These are phyloP conservation scores for Monosporozyma solicola DNA, from an alignment of 805 yeast genomes.

Conservation along the genomic window DNA sequence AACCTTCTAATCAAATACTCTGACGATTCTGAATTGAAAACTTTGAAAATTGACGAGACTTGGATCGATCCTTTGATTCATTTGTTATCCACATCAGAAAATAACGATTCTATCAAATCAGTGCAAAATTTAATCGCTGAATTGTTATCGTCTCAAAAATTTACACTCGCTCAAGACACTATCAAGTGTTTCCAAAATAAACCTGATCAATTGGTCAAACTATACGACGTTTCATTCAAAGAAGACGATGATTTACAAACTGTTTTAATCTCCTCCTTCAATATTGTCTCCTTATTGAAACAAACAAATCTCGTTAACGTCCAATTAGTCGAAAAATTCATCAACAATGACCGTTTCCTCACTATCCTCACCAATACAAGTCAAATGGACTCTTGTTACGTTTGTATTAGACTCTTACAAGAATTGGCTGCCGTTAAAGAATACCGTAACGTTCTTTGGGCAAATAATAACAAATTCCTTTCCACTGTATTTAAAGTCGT, in stretches of 20 bases:
- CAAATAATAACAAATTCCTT: constrained; percentile 32
- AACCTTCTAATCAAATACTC: constrained; percentile 16
- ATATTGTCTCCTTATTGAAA: constrained; percentile 25
- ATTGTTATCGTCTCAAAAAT: constrained; percentile 18
- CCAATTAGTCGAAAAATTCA: constrained; percentile 14
- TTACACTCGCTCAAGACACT: constrained; percentile 11
- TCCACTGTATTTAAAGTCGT: constrained; percentile 44
- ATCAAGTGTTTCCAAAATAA: constrained; percentile 16
- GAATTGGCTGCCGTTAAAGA: constrained; percentile 24
- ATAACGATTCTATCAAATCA: constrained; percentile 23
- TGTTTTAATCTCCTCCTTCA: constrained; percentile 25
- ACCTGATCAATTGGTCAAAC: constrained; percentile 14
- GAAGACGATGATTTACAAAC: constrained; percentile 23
- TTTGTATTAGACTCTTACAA: constrained; percentile 26
- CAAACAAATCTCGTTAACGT: constrained; percentile 17
- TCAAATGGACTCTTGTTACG: constrained; percentile 26
- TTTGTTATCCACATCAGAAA: constrained; percentile 16
- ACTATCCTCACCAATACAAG: constrained; percentile 19
- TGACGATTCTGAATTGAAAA: constrained; percentile 21
- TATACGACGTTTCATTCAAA: constrained; percentile 20
- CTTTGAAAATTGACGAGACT: constrained; percentile 9
- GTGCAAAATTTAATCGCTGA: constrained; percentile 27
- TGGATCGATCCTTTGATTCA: constrained; percentile 20
- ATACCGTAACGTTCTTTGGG: constrained; percentile 23
- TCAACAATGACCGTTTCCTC: constrained; percentile 16